Evolutionary conservation across 768 basidiomycete genomes (phyloP).

Genomic region (Leccinum fibrillosum): DNA sequence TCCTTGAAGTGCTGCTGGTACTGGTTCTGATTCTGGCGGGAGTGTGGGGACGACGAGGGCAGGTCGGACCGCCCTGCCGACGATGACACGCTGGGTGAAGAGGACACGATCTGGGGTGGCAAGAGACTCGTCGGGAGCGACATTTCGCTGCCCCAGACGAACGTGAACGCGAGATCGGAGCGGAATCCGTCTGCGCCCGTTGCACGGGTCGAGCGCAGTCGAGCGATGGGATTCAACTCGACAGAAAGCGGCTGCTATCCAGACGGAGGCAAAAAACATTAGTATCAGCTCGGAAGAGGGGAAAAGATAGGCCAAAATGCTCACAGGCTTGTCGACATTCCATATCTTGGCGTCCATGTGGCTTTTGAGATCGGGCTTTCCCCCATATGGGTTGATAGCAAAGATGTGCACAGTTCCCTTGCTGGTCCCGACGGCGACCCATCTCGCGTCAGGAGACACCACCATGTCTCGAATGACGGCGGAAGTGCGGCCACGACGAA

Average conservation of each 20-base stretch:
- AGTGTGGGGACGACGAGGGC: conserved; percentile 22
- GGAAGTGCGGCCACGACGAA: conserved; percentile 68
- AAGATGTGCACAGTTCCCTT: conserved; percentile 71
- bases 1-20: conserved; percentile 56
- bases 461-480: conserved; percentile 56
- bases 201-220: conserved; percentile 42
- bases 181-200: conserved; percentile 26
- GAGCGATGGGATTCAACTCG: conserved; percentile 53
- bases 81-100: conserved; percentile 21
- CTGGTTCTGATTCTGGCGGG: conserved; percentile 34
- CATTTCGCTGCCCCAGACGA: conserved; percentile 38
- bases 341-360: conserved; percentile 57
- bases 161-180: conserved; percentile 54
- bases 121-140: conserved; percentile 40
- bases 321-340: conserved; percentile 49
- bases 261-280: neutral
- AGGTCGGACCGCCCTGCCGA: conserved; percentile 29
- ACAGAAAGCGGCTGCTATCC: conserved; percentile 49
- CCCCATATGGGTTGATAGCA: conserved; percentile 73
- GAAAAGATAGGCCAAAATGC: conserved; percentile 9
- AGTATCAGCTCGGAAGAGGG: neutral
- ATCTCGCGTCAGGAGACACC: conserved; percentile 50
- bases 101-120: conserved; percentile 21
- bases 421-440: conserved; percentile 65
- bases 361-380: conserved; percentile 57